Evolutionary conservation across 2,329 filamentous ascomycete species (phyloP), one percentile per base, ranked within the genome.

Genomic region (Hymenoscyphus fructigenus): DNA sequence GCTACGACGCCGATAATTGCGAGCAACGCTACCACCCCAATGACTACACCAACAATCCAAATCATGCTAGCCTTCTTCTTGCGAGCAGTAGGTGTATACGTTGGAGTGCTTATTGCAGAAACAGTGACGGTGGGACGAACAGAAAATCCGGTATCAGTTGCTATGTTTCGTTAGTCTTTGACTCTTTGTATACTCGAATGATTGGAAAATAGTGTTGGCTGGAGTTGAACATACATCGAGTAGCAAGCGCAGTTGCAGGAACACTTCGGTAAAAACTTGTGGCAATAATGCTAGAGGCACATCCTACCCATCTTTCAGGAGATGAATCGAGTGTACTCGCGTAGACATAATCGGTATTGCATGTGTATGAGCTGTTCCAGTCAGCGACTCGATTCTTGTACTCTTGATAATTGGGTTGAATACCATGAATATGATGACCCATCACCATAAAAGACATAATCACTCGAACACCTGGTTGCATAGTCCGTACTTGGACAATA

Each of bases 331-430:
- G 14, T 26, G 26, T 38, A 56, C 34, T 61, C 6, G 12, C 44
- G 36, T 38, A 61, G 6, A 61, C 34, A 23, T 61, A 61, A 20
- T 61, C 60, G 38, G 60, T 61, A 41, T 61, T 61, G 34, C 60
- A 61, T 23, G 47, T 61, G n/a, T 17, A 56, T 38, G 47, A 9
- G 23, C 60, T 61, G 28, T 28, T 61, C 28, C 5, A 34, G 20
- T 56, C 17, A 61, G 60, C 26, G 2, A 26, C 50, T 20, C 17
- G 23, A 3, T 10, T 20, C 38, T 36, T 17, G 14, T 38, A 12
- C 17, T 28, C 20, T 7, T 15, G 32, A 41, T 6, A 38, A 9
- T 29, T 57, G 34, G 34, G 38, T 34, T 2, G 6, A 23, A 61
- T 50, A 47, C 53, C 17, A 47, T 53, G 32, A 61, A 29, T 23